Percentiles rank a stretch among this genome's conserved stretches.
phyloP scores from a whole-genome alignment of 176 grass and related monocot genomes.

The Bothriochloa decipiens region DNA sequence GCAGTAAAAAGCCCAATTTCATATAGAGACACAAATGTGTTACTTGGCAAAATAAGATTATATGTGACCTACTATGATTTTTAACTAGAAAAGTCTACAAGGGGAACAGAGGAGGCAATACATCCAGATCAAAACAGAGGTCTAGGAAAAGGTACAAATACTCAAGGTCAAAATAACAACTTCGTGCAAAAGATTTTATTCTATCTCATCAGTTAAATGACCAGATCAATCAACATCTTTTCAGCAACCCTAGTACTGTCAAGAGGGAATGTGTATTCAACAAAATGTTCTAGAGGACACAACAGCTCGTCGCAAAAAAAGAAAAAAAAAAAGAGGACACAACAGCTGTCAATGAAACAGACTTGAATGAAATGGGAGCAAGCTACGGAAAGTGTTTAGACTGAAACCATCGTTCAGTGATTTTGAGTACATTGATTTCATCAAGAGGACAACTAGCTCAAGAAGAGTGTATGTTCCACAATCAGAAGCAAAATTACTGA shows the following conservation, averaged over 20 bases:
- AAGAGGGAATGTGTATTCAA: background rate
- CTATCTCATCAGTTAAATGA: background rate
- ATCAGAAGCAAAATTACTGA: background rate
- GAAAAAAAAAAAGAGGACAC: background rate
- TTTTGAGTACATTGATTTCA: background rate
- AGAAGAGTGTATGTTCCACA: background rate
- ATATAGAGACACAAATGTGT: background rate
- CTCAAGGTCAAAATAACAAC: background rate
- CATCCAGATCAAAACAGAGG: background rate
- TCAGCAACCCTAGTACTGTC: background rate
- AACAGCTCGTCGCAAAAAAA: background rate
- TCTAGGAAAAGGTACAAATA: background rate
- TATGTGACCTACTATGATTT: background rate
- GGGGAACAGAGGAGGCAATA: background rate
- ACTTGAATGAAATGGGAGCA: background rate
- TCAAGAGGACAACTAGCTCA: background rate
- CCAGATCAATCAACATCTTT: background rate
- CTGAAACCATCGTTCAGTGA: background rate
- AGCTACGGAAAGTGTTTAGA: background rate
- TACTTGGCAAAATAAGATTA: background rate
- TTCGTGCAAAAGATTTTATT: background rate
- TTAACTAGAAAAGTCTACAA: background rate
- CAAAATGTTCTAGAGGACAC: background rate
- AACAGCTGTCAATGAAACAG: background rate
- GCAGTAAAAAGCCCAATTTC: background rate